Evolutionary conservation across 1,284 basidiomycete genomes (phyloP).

Genomic region (Trichosporon coremiiforme): DNA sequence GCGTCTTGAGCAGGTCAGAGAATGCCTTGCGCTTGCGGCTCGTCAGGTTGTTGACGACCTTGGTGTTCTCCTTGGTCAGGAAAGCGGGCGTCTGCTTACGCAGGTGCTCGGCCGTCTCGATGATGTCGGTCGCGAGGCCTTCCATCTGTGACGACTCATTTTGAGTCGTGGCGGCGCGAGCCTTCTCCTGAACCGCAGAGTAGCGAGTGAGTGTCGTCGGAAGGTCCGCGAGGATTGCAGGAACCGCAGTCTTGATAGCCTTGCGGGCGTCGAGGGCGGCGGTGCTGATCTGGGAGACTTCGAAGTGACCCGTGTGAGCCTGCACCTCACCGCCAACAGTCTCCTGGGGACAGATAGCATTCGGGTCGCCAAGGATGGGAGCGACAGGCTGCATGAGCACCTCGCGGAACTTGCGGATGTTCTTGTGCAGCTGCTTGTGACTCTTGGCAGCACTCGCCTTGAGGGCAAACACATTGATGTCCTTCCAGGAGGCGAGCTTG

Average conservation of each 20-base stretch:
- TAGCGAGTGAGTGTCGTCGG: conserved; percentile 49
- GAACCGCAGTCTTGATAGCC: conserved; percentile 21
- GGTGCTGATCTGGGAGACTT: conserved; percentile 22
- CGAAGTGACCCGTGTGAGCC: conserved; percentile 22
- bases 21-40: conserved; percentile 85
- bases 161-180: conserved; percentile 33
- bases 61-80: conserved; percentile 67
- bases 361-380: conserved; percentile 47
- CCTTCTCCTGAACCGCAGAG: conserved; percentile 43
- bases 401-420: conserved; percentile 89
- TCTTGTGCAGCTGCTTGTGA: conserved; percentile 89
- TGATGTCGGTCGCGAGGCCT: conserved; percentile 72
- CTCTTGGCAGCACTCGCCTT: conserved; percentile 88
- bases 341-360: conserved; percentile 44
- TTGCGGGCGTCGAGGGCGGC: conserved; percentile 28
- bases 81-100: conserved; percentile 62
- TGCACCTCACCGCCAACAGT: conserved; percentile 22
- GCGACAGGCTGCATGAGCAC: conserved; percentile 74
- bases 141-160: conserved; percentile 58
- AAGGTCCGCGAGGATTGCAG: conserved; percentile 38
- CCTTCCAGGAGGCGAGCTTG: conserved; percentile 97
- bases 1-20: conserved; percentile 85
- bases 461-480: conserved; percentile 92
- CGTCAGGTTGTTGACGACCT: conserved; percentile 74
- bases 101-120: conserved; percentile 68